Percentiles rank a stretch among this genome's conserved stretches.
phyloP scores from a whole-genome alignment of 805 yeast species.

The Ogataea methanolica region DNA sequence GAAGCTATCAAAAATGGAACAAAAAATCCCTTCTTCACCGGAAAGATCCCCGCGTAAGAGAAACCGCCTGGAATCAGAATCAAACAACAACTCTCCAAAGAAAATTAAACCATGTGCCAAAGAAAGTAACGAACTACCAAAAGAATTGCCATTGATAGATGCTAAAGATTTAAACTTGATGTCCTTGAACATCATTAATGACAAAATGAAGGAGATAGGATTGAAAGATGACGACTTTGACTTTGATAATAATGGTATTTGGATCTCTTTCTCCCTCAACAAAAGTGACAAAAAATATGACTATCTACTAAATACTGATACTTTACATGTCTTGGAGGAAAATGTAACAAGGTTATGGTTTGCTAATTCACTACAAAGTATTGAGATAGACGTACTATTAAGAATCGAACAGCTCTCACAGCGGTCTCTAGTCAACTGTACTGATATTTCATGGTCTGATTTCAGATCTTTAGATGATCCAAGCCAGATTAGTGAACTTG shows the following conservation, averaged over 20 bases:
- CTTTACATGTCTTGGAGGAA: constrained; percentile 19
- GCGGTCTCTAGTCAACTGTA: constrained; percentile 23
- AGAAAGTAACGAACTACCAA: too few species aligned
- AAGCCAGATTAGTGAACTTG: background rate
- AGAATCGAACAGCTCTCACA: constrained; percentile 31
- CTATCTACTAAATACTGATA: constrained; percentile 14
- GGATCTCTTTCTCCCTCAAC: constrained; percentile 7
- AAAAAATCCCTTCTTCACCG: too few species aligned
- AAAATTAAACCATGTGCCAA: too few species aligned
- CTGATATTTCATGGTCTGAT: constrained; percentile 18
- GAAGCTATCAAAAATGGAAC: too few species aligned
- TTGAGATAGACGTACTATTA: constrained; percentile 25
- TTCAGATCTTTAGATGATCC: constrained; percentile 9
- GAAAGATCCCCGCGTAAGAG: too few species aligned
- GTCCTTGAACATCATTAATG: constrained; percentile 1
- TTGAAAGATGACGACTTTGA: constrained; percentile 24
- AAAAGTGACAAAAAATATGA: constrained; percentile 21
- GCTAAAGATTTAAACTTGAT: background rate
- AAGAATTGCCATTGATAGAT: background rate
- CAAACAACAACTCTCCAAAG: too few species aligned
- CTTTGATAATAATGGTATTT: constrained; percentile 3
- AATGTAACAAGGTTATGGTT: constrained; percentile 18
- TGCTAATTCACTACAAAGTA: constrained; percentile 7
- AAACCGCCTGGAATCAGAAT: too few species aligned
- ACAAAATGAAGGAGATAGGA: constrained; percentile 13